Evolutionary conservation across 768 basidiomycete genomes (phyloP), one percentile per base, ranked within the genome.

Genomic region (Neoboletus subvelutipes): DNA sequence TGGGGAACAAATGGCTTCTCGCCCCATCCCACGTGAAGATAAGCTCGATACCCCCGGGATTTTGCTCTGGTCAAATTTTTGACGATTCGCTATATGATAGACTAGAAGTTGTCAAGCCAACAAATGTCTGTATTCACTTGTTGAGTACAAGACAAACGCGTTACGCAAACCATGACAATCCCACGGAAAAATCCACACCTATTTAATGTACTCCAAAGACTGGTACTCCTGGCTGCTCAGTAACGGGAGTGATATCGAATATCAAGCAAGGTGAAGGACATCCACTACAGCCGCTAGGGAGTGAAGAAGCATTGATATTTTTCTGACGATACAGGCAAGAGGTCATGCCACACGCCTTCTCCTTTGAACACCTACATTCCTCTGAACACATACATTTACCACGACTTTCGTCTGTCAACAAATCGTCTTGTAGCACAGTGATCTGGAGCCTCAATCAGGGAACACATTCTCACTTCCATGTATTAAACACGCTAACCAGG

Each of bases 201-300:
- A 29, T 33, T 13, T 18, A 29, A 8, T 12, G 11, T 17, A 11
- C 3, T 36, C 24, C 22, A 28, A 13, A 28, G 37, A 26, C 18
- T 28, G 36, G 34, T 26, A n/a, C 18, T 34, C 17, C 22, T 6
- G 33, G 5, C 22, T 17, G 18, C 15, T 37, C 17, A 8, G 36
- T 15, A 9, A 8, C 18, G 1, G 7, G n/a, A 20, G 6, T 37
- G 36, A 24, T 1, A 4, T 1, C 17, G 33, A 24, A 2, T 5
- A 1, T 1, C 29, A 29, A 2, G 31, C 58, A 61, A 31, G 40
- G 29, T 2, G 60, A 55, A 39, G 60, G 60, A 15, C n/a, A 48
- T 40, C 58, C 58, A 36, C 60, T 55, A 22, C 58, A 52, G 18
- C 8, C 36, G 13, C 17, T 5, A 28, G 3, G 28, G 18, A 17